A percentile compares a stretch with the other conserved stretches of the same genome.
Evolutionary conservation across 768 basidiomycete species (phyloP).

Genomic region (Tricholoma sp.): DNA sequence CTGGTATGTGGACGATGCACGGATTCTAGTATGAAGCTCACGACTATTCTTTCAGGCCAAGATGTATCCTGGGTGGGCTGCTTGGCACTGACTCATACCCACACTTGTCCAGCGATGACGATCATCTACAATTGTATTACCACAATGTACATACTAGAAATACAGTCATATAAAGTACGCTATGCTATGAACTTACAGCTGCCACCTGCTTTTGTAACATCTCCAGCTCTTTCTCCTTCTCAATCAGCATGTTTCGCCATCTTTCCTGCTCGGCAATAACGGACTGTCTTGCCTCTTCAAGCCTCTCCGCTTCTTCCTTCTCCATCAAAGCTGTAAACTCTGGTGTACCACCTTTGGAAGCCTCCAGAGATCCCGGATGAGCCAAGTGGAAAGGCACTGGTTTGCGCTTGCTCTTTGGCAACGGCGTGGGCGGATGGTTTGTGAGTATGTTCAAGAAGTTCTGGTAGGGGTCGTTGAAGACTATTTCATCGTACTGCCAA

Average conservation of each 20-base stretch:
- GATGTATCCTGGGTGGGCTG: constrained; percentile 91
- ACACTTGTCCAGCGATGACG: neutral
- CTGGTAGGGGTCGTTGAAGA: constrained; percentile 91
- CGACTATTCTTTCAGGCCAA: constrained; percentile 46
- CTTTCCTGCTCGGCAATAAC: constrained; percentile 74
- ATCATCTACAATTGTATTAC: neutral
- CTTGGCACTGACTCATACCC: constrained; percentile 60
- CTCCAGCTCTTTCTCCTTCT: constrained; percentile 79
- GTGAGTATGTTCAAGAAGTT: constrained; percentile 79
- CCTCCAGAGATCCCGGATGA: constrained; percentile 58
- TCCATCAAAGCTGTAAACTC: constrained; percentile 88
- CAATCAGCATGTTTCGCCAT: constrained; percentile 61
- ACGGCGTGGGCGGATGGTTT: constrained; percentile 74
- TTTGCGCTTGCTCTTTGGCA: constrained; percentile 57
- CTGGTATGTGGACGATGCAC: constrained; percentile 34
- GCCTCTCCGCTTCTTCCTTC: constrained; percentile 72
- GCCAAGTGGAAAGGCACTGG: constrained; percentile 71
- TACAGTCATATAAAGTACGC: constrained; percentile 1
- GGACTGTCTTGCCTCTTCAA: constrained; percentile 71
- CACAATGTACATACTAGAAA: neutral
- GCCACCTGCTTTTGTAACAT: constrained; percentile 57
- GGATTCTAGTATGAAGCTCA: neutral
- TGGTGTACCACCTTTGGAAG: constrained; percentile 61
- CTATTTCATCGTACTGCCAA: constrained; percentile 99
- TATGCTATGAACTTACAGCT: constrained; percentile 4